phyloP scores from a whole-genome alignment of 2,329 filamentous ascomycete genomes.

The Dissoconium aciculare region DNA sequence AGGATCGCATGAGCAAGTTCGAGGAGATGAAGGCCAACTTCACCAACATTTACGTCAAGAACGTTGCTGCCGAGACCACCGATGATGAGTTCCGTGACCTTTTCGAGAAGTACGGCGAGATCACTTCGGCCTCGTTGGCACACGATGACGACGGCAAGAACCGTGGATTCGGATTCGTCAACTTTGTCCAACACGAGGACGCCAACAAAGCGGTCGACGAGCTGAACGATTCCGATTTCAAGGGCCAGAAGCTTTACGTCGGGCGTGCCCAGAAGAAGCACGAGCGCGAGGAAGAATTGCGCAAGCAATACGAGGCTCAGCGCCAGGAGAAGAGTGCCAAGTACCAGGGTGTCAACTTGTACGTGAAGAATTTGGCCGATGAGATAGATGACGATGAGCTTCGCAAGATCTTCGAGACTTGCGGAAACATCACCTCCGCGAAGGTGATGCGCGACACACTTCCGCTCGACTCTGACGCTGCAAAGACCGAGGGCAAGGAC shows the following conservation, averaged over 20 bases:
- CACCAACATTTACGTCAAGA: conserved; percentile 99
- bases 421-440: conserved; percentile 90
- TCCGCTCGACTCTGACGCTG: conserved; percentile 31
- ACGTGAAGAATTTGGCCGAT: conserved; percentile 97
- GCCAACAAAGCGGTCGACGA: conserved; percentile 77
- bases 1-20: conserved; percentile 99
- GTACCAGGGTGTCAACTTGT: conserved; percentile 98
- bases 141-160: conserved; percentile 94
- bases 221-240: conserved; percentile 83
- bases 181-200: conserved; percentile 81
- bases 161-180: conserved; percentile 88
- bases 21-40: conserved; percentile 99
- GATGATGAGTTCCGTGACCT: conserved; percentile 91
- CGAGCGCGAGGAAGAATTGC: conserved; percentile 97
- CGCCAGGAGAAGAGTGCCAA: conserved; percentile 97
- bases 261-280: conserved; percentile 99
- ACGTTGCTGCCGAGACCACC: conserved; percentile 67
- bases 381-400: conserved; percentile 97
- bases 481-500: conserved; percentile 28
- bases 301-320: conserved; percentile 95
- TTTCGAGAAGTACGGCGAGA: conserved; percentile 83
- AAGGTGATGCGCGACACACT: conserved; percentile 93
- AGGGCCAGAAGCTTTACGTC: conserved; percentile 90
- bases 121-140: conserved; percentile 88
- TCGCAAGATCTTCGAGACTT: conserved; percentile 79